Conservation (phyloP, 1,284 basidiomycete species). For the Chondrostereum purpureum region DNA sequence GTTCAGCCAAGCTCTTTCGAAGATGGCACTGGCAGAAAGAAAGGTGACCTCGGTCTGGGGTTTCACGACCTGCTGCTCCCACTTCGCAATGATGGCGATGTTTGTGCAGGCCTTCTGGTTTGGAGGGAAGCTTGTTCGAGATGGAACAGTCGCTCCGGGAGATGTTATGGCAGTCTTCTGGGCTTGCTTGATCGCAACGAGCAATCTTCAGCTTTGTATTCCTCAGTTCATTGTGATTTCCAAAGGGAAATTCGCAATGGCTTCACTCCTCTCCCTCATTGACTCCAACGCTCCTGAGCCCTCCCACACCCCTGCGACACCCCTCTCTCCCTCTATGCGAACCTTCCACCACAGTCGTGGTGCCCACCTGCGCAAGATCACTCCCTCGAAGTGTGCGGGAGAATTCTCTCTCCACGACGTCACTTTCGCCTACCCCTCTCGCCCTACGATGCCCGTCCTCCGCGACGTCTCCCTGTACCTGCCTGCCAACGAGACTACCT, state of each 20-base stretch:
- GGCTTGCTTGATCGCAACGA: slow-evolving; percentile 88
- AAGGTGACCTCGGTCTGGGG: slow-evolving; percentile 74
- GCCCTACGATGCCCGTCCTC: slow-evolving; percentile 58
- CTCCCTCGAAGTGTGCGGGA: slow-evolving; percentile 56
- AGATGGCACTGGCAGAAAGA: slow-evolving; percentile 43
- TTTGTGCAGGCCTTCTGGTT: slow-evolving; percentile 98
- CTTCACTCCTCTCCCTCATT: slow-evolving; percentile 60
- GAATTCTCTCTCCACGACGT: slow-evolving; percentile 76
- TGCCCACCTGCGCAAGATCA: slow-evolving; percentile 48
- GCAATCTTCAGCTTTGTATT: slow-evolving; percentile 81
- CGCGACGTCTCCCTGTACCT: slow-evolving; percentile 68
- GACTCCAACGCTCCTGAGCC: slow-evolving; percentile 21
- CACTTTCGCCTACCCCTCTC: slow-evolving; percentile 84
- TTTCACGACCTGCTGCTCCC: slow-evolving; percentile 57
- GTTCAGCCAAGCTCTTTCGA: slow-evolving; percentile 42
- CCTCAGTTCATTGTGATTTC: slow-evolving; percentile 74
- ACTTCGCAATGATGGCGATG: slow-evolving; percentile 83
- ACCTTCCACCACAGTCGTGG: slow-evolving; percentile 19
- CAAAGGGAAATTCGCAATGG: slow-evolving; percentile 85
- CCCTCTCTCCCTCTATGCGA: slow-evolving; percentile 12
- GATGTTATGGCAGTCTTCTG: slow-evolving; percentile 95
- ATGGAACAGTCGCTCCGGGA: slow-evolving; percentile 63
- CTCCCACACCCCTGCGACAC: slow-evolving; percentile 12
- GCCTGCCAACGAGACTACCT: slow-evolving; percentile 82
- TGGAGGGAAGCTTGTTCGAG: slow-evolving; percentile 79